Evolutionary conservation across 371 early-diverging fungal genomes (phyloP), one percentile per base, ranked within the genome.

Genomic region (Dichotomocladium elegans): DNA sequence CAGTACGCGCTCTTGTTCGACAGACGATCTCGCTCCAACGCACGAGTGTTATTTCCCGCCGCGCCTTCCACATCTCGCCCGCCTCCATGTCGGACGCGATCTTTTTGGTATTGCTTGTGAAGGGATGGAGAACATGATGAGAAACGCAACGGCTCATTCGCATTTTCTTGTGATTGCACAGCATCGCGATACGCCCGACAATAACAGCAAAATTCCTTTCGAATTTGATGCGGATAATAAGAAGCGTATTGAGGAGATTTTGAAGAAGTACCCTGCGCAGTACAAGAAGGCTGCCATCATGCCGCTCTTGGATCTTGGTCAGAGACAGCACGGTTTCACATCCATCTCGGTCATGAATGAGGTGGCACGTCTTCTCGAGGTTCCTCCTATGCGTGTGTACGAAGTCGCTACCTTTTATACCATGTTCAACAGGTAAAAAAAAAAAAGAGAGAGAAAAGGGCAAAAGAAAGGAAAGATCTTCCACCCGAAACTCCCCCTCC

Each of bases 381-480:
- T 97, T 6, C 95, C 96, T 33, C 98, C 98, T 26, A 96, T 98
- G 96, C 89, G 99, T 57, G 98, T 98, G 41, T 97, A 97, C 72
- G 98, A 98, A 73, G 99, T 98, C n/a, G 99, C 99, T 25, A 96
- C 97, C 29, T 98, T 98, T 77, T 98, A 98, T 70, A 98, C 98
- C 60, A 98, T 98, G 98, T 98, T 88, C 80, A 96, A 97, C 83
- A 84, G 92, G 93, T 89, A 51, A 41, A 21, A 2, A 51, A 21
- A n/a, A n/a, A n/a, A n/a, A 19, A 30, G 12, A 41, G 11, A 42
- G 12, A 24, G 26, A 17, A 34, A 41, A 27, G 6, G 15, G 24
- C 14, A 30, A 0, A n/a, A n/a, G n/a, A n/a, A n/a, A n/a, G n/a
- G n/a, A n/a, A n/a, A n/a, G n/a, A n/a, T n/a, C n/a, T n/a, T n/a